Base-by-base conservation (phyloP, 2,329 filamentous ascomycete genomes). In the Dothideomycetes sp. region DNA sequence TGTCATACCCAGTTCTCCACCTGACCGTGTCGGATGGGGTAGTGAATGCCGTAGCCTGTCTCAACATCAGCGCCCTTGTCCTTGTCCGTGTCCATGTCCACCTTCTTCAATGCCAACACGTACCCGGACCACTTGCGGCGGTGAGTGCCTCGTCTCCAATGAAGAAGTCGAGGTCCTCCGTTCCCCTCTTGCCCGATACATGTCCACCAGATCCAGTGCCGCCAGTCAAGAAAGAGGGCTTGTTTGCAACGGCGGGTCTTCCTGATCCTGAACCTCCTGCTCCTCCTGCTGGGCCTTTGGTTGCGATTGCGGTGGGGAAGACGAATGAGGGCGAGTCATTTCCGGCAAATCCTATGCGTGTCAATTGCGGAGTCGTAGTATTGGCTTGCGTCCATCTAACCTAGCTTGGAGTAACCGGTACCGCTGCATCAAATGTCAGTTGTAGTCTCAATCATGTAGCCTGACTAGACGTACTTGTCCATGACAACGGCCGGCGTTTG, bases 401-500 rank as follows among this genome's bases (percentile, higher is more conserved):
- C 91, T 66, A 98, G 82, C 74, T 98, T 98, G 46, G 91, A 96
- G 69, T 93, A 98, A 59, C 91, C 91, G 70, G 91, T 98, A 72
- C 91, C 91, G 82, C 91, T 98, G 65, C 46, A 30, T 33, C 24
- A 31, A 15, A n/a, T 42, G 41, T 56, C 47, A 54, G 51, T 49
- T 42, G 49, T 5, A 36, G 45, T 44, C 33, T 30, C 14, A 27
- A 33, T 37, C 22, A 57, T 14, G 40, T 18, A 22, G 34, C 22
- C 30, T 35, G 37, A 18, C n/a, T 62, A 46, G 56, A 75, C 86
- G 69, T 81, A 95, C 91, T 98, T 98, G 91, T 98, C 91, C 89
- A 98, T 98, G 86, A 98, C 91, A 95, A 98, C 91, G 84, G 91
- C 91, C 57, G 91, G 91, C 62, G 91, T 96, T 79, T 96, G 89